phyloP scores from a whole-genome alignment of 2,329 filamentous ascomycete species.

The Neofusicoccum parvum region DNA sequence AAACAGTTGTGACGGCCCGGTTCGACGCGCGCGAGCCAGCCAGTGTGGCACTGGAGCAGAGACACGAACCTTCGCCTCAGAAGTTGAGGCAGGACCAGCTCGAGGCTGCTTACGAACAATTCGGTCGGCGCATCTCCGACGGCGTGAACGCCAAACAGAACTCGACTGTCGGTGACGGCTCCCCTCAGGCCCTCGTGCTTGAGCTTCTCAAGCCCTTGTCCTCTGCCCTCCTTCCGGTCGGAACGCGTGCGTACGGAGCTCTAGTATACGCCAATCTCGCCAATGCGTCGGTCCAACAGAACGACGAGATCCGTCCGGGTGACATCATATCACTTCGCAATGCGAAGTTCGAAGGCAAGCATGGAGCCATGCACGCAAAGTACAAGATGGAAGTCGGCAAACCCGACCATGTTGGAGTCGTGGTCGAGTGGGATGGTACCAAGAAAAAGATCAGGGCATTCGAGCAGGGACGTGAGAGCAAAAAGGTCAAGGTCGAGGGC shows the following conservation, averaged over 20 bases:
- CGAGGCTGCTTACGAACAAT: constrained; percentile 79
- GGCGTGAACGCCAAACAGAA: constrained; percentile 73
- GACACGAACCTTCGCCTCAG: constrained; percentile 80
- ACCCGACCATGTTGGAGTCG: constrained; percentile 83
- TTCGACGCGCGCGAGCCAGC: constrained; percentile 75
- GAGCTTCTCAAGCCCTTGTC: constrained; percentile 75
- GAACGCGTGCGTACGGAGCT: constrained; percentile 87
- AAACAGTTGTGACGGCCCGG: constrained; percentile 80
- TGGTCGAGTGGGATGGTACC: constrained; percentile 96
- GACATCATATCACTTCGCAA: constrained; percentile 94
- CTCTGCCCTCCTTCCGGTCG: constrained; percentile 78
- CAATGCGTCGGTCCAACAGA: constrained; percentile 86
- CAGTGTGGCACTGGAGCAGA: constrained; percentile 77
- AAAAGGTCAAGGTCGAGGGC: constrained; percentile 91
- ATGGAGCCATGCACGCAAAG: constrained; percentile 92
- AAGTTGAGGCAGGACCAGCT: constrained; percentile 89
- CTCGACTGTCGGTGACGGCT: constrained; percentile 80
- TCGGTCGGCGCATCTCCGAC: constrained; percentile 76
- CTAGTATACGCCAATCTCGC: constrained; percentile 93
- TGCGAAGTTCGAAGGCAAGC: constrained; percentile 91
- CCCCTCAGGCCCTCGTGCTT: constrained; percentile 73
- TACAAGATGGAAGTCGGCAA: constrained; percentile 88
- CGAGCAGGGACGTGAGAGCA: constrained; percentile 93
- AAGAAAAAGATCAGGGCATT: constrained; percentile 96
- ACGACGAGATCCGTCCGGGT: constrained; percentile 89